phyloP scores from a whole-genome alignment of 495 filamentous ascomycete genomes.

The Trichoderma asperelloides region DNA sequence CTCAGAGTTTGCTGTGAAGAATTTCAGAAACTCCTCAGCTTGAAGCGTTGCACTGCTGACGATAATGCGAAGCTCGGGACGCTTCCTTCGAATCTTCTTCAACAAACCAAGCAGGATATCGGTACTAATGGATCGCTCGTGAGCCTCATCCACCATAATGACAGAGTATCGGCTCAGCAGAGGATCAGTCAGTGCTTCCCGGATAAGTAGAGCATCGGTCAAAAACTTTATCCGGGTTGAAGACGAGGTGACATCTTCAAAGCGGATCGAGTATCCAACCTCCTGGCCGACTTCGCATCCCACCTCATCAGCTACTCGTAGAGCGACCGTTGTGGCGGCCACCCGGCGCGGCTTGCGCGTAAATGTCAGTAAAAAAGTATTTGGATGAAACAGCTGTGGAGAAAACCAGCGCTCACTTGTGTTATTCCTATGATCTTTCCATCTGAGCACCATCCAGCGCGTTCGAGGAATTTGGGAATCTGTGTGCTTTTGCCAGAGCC shows the following conservation, averaged over 20 bases:
- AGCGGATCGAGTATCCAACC: constrained; percentile 93
- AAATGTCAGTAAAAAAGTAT: background rate
- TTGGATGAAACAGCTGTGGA: background rate
- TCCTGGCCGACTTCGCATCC: constrained; percentile 86
- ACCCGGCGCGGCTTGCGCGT: constrained; percentile 71
- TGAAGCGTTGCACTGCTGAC: constrained; percentile 92
- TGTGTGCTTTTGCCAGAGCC: constrained; percentile 88
- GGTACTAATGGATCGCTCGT: constrained; percentile 90
- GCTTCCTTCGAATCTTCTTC: constrained; percentile 81
- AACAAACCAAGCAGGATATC: constrained; percentile 89
- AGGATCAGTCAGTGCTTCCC: constrained; percentile 90
- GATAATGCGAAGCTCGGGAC: constrained; percentile 78
- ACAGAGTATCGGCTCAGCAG: constrained; percentile 88
- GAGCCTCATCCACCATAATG: constrained; percentile 98
- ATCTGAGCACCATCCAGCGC: constrained; percentile 82
- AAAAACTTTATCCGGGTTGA: constrained; percentile 89
- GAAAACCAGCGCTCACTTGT: constrained; percentile 51
- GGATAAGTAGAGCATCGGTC: constrained; percentile 88
- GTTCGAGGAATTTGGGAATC: constrained; percentile 76
- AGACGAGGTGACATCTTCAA: constrained; percentile 89
- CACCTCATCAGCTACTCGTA: constrained; percentile 87
- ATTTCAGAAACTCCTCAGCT: constrained; percentile 77
- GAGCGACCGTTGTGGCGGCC: constrained; percentile 85
- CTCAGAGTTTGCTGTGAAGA: constrained; percentile 47
- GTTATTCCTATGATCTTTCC: constrained; percentile 78